Percentiles rank a stretch among this genome's conserved stretches.
Conservation (phyloP, 192 early-diverging fungal genomes). For the Mortierella antarctica region DNA sequence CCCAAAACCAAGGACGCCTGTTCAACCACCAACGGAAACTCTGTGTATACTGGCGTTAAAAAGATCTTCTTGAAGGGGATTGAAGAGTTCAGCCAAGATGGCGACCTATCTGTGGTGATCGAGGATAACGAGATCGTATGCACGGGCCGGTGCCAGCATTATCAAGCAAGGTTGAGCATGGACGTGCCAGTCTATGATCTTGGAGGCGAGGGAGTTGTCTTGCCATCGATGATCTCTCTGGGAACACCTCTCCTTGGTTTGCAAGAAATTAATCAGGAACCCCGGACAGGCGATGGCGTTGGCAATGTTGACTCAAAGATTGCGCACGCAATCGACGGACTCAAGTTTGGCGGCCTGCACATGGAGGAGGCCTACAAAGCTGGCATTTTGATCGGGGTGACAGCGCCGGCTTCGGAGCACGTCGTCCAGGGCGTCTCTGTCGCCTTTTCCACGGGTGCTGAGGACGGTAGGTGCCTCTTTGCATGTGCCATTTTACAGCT, state of each 20-base stretch:
- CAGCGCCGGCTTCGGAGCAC: constrained; percentile 62
- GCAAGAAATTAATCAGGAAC: constrained; percentile 70
- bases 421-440: constrained; percentile 70
- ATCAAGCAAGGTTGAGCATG: not conserved
- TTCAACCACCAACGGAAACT: not conserved
- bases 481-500: not conserved
- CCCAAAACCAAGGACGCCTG: constrained; percentile 14
- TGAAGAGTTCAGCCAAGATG: constrained; percentile 9
- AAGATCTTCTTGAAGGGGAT: constrained; percentile 11
- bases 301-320: constrained; percentile 33
- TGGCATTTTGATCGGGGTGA: constrained; percentile 70
- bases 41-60: constrained; percentile 17
- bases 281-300: constrained; percentile 68
- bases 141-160: constrained; percentile 41
- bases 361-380: constrained; percentile 67
- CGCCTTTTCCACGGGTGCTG: constrained; percentile 74
- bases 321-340: constrained; percentile 69
- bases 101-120: constrained; percentile 45
- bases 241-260: constrained; percentile 61
- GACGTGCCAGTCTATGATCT: constrained; percentile 13
- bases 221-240: constrained; percentile 16
- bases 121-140: constrained; percentile 61
- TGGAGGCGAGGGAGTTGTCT: constrained; percentile 19
- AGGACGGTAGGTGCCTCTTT: constrained; percentile 47
- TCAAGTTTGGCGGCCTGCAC: constrained; percentile 69